Evolutionary conservation across 768 basidiomycete genomes (phyloP), one percentile per base, ranked within the genome.

Genomic region (Cystobasidium ongulense): DNA sequence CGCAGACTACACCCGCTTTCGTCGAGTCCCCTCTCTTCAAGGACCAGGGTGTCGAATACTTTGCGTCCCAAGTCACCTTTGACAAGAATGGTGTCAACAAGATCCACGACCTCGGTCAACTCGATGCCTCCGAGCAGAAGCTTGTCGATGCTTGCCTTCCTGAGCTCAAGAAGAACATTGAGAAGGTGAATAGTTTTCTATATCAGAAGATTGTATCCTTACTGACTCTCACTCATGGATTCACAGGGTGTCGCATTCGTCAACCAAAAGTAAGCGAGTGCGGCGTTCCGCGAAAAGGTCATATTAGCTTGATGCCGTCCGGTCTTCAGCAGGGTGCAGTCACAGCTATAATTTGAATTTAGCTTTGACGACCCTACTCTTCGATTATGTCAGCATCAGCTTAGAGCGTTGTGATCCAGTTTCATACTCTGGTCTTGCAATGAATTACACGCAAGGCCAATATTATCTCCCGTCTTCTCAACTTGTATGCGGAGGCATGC

Each of bases 31-130:
- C 89, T 53, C 85, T 95, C 75, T 97, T 85, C 81, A 88, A 85
- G 66, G 86, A 87, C 81, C 84, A 93, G 83, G 95, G 93, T 78
- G 86, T 97, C 78, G 87, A 90, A 81, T 98, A 90, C 85, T 99
- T 98, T 88, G 91, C 93, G 18, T 89, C 90, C 76, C 89, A 88
- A 78, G 90, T 98, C 78, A 90, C 94, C 83, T 90, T 98, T 77
- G 92, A 93, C 78, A 91, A 80, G 17, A 77, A 91, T 72, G 96
- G 96, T 85, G 90, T 97, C 73, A 90, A 89, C 84, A 91, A 89
- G 85, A 96, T 99, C 81, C 85, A 90, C 84, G 87, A 88, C 23
- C 80, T 98, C 75, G 96, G 96, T 38, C 79, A 85, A 38, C 78
- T 99, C 78, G 86, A 91, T 38, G 84, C 87, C 35, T 86, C 88